Evolutionary conservation across 2,329 filamentous ascomycete genomes (phyloP).

Genomic region (Ophiocordyceps sinensis): DNA sequence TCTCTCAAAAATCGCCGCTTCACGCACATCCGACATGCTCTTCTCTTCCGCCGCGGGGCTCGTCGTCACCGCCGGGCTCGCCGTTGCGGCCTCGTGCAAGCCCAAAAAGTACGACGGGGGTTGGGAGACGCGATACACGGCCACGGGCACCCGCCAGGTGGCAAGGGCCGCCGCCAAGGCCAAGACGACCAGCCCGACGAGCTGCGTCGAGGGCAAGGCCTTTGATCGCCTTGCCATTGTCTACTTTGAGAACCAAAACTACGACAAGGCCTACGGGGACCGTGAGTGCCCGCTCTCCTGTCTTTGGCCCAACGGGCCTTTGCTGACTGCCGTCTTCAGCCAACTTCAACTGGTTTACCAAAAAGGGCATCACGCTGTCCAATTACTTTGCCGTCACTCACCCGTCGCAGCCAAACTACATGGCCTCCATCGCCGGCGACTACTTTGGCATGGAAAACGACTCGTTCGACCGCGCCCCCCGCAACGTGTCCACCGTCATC

Average conservation of each 20-base stretch:
- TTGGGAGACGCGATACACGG: slow-evolving; percentile 31
- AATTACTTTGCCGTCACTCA: slow-evolving; percentile 49
- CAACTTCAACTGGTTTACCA: slow-evolving; percentile 13
- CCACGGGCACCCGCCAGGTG: slow-evolving; percentile 35
- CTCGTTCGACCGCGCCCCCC: slow-evolving; percentile 39
- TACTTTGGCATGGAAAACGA: slow-evolving; percentile 63
- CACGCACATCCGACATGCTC: not conserved
- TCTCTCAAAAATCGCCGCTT: not conserved
- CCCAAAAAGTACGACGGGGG: slow-evolving; percentile 2
- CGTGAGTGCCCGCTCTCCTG: slow-evolving; percentile 23
- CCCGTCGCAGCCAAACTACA: slow-evolving; percentile 65
- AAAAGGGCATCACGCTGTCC: slow-evolving; percentile 16
- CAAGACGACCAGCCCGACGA: slow-evolving; percentile 43
- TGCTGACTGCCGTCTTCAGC: slow-evolving; percentile 4
- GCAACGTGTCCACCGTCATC: slow-evolving; percentile 51
- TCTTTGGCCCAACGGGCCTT: not conserved
- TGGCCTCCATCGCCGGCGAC: slow-evolving; percentile 52
- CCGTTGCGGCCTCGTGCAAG: slow-evolving; percentile 2
- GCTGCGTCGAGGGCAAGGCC: slow-evolving; percentile 51
- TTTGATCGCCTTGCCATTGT: slow-evolving; percentile 61
- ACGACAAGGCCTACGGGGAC: slow-evolving; percentile 47
- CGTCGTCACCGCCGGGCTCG: slow-evolving; percentile 9
- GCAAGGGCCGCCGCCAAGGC: slow-evolving; percentile 44
- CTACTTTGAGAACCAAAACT: slow-evolving; percentile 69
- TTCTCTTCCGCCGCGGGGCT: not conserved